A percentile compares a stretch with the other conserved stretches of the same genome.
These are phyloP conservation scores for Nadsonia starkeyi-henricii DNA, from an alignment of 1,139 yeast species.

Conservation along the genomic window DNA sequence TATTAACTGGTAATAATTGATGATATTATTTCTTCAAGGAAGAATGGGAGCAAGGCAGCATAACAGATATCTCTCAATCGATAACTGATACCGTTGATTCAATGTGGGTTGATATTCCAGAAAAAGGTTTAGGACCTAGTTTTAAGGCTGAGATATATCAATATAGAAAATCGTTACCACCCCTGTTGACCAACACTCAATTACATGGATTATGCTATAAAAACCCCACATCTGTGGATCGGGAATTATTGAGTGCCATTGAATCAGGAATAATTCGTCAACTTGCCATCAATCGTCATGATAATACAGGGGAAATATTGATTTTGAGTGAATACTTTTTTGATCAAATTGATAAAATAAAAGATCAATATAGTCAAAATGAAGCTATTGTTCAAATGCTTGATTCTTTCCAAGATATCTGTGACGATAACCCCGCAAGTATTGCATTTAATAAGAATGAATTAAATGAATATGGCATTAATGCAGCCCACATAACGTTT, in stretches of 20 bases:
- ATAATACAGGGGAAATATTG: constrained; percentile 26
- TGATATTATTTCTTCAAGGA: background rate
- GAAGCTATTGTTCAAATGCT: constrained; percentile 15
- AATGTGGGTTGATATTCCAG: background rate
- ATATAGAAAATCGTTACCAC: constrained; percentile 24
- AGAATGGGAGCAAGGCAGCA: background rate
- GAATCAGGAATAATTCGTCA: constrained; percentile 20
- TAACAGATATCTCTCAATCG: background rate
- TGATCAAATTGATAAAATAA: constrained; percentile 11
- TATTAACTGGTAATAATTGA: background rate
- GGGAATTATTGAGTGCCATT: constrained; percentile 22
- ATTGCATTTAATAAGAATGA: constrained; percentile 4
- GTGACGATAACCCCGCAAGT: constrained; percentile 20
- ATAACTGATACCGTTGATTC: background rate
- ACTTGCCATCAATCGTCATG: constrained; percentile 22
- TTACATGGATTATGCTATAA: constrained; percentile 29
- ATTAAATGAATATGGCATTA: constrained; percentile 3
- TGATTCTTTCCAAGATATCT: constrained; percentile 25
- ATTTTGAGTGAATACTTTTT: constrained; percentile 23
- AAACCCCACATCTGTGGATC: constrained; percentile 32
- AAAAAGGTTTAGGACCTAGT: constrained; percentile 10
- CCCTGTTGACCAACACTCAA: constrained; percentile 26
- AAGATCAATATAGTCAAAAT: constrained; percentile 12
- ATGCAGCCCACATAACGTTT: constrained; percentile 16
- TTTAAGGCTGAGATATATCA: constrained; percentile 15